Conservation (phyloP, 1,284 basidiomycete species). For the Cutaneotrichosporon sp. region DNA sequence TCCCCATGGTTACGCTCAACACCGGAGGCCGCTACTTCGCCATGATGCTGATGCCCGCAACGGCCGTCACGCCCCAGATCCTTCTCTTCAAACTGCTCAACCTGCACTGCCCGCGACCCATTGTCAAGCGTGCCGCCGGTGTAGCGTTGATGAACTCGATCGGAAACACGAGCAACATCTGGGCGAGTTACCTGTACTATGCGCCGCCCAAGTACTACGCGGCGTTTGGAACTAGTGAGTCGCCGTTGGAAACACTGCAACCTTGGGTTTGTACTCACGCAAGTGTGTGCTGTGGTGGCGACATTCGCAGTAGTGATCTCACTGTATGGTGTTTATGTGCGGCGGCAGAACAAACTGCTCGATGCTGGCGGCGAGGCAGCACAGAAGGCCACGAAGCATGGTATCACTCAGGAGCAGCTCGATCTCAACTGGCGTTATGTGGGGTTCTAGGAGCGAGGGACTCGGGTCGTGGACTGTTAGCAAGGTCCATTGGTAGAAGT, state of each 20-base stretch:
- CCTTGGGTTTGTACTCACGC: background rate
- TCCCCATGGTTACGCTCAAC: conserved; percentile 55
- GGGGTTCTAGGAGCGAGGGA: conserved; percentile 20
- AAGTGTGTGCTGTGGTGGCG: conserved; percentile 15
- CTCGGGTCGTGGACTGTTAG: too few relatives aligned
- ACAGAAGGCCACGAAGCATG: conserved; percentile 2
- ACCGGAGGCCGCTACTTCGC: conserved; percentile 42
- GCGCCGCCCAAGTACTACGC: conserved; percentile 18
- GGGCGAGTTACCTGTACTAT: conserved; percentile 20
- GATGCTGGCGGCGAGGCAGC: too few relatives aligned
- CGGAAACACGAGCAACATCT: conserved; percentile 22
- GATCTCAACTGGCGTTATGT: conserved; percentile 25
- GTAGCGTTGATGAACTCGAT: conserved; percentile 34
- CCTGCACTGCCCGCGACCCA: conserved; percentile 28
- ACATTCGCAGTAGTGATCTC: conserved; percentile 16
- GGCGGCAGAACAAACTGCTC: too few relatives aligned
- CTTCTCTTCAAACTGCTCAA: conserved; percentile 37
- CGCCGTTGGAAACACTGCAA: too few relatives aligned
- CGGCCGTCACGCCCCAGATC: conserved; percentile 26
- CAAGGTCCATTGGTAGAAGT: too few relatives aligned
- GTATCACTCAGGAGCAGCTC: conserved; percentile 25
- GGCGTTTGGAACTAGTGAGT: conserved; percentile 24
- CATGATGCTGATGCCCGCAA: conserved; percentile 29
- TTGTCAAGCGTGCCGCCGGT: conserved; percentile 32
- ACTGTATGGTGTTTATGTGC: too few relatives aligned